Base-by-base conservation (phyloP, 2,329 filamentous ascomycete genomes). In the Stagonosporopsis cucurbitacearum region DNA sequence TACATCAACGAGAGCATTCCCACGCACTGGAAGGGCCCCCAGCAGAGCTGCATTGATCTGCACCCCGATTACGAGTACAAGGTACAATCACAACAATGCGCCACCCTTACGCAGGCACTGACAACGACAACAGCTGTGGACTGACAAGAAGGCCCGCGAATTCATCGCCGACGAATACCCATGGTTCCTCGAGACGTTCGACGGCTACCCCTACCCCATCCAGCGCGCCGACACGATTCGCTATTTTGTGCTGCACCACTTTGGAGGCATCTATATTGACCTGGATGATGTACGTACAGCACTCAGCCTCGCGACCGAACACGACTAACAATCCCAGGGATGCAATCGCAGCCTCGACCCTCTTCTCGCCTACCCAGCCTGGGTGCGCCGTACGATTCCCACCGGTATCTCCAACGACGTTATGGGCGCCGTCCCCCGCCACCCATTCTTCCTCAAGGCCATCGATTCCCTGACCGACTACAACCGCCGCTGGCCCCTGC, bases 361-460 rank as follows among this genome's bases (percentile, higher is more conserved):
- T 49, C 81, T 90, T 13, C 84, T 89, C 53, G 80, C 81, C 46
- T 91, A 90, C 74, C 85, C 86, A 17, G 86, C 88, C 37, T 91
- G 87, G 84, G 80, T 90, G 13, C 86, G 88, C 62, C 85, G 86
- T 61, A 93, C 90, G 0, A 78, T 83, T 2, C 90, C 90, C 2
- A 93, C 90, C 1, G 90, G 90, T 59, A 90, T 93, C 64, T 90
- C 87, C 63, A 93, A 93, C 78, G 90, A 93, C 68, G 88, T 87
- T 36, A 92, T 93, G 89, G 88, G 88, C 44, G 78, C 88, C 15
- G 82, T 90, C 0, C 86, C 88, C 0, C 82, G 86, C 57, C 90
- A 93, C 66, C 89, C 89, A 0, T 91, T 91, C 78, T 92, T 92
- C 79, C 79, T 87, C 46, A 81, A 82, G 44, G 86, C 89, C 35